Evolutionary conservation across 1,284 basidiomycete species (phyloP).

Genomic region (Ganoderma resinaceum): DNA sequence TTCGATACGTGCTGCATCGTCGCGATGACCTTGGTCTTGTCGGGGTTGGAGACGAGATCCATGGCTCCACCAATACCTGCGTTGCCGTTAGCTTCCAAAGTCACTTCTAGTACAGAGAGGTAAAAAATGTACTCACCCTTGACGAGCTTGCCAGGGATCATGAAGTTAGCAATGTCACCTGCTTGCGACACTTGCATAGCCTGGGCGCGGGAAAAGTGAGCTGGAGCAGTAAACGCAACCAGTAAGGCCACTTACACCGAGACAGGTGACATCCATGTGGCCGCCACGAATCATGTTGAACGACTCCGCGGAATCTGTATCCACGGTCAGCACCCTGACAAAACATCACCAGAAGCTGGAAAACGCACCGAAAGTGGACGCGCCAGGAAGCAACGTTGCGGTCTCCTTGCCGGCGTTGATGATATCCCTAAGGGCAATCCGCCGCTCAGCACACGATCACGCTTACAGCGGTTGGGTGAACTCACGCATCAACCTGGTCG

Average conservation of each 20-base stretch:
- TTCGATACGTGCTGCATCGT: slow-evolving; percentile 93
- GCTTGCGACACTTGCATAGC: slow-evolving; percentile 93
- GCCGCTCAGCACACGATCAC: not conserved
- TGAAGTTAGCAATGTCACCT: slow-evolving; percentile 96
- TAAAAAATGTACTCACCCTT: slow-evolving; percentile 60
- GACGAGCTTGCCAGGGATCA: slow-evolving; percentile 94
- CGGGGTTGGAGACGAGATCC: slow-evolving; percentile 94
- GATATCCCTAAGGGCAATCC: slow-evolving; percentile 64
- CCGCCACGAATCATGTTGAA: slow-evolving; percentile 97
- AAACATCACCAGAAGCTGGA: not conserved
- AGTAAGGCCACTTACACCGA: slow-evolving; percentile 57
- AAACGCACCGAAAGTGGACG: slow-evolving; percentile 82
- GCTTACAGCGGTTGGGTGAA: slow-evolving; percentile 7
- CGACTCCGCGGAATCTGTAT: slow-evolving; percentile 81
- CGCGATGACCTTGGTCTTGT: slow-evolving; percentile 88
- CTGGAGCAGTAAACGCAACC: not conserved
- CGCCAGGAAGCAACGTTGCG: slow-evolving; percentile 88
- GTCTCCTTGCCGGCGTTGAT: slow-evolving; percentile 98
- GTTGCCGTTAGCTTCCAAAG: not conserved
- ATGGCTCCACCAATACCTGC: slow-evolving; percentile 93
- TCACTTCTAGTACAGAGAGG: not conserved
- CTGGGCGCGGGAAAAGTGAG: slow-evolving; percentile 43
- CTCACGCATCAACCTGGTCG: slow-evolving; percentile 86
- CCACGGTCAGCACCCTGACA: slow-evolving; percentile 13
- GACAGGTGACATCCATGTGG: slow-evolving; percentile 91